These are phyloP conservation scores for Achaetomiella virescens DNA, from an alignment of 495 filamentous ascomycete genomes.

Conservation along the genomic window DNA sequence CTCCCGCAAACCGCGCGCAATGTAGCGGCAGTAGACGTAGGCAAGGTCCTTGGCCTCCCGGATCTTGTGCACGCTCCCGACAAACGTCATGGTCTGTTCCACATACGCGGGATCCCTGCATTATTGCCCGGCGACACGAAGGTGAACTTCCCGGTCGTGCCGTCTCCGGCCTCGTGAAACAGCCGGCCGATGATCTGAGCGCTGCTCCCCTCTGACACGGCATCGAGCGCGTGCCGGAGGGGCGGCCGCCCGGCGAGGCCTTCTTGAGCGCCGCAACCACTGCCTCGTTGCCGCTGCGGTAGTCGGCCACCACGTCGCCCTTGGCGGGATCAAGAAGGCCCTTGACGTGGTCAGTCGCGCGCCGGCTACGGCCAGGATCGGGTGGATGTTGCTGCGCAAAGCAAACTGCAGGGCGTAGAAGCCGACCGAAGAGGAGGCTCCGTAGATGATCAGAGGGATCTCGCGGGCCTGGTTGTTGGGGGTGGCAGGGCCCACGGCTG, in stretches of 20 bases:
- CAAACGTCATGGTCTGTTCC: conserved; percentile 32
- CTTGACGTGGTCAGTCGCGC: conserved; percentile 50
- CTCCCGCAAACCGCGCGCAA: conserved; percentile 47
- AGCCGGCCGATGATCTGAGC: conserved; percentile 41
- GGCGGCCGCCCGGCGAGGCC: background rate
- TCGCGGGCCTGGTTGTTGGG: conserved; percentile 24
- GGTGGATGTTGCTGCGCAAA: conserved; percentile 61
- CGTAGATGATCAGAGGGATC: conserved; percentile 53
- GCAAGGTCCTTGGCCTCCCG: conserved; percentile 53
- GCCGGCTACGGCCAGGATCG: conserved; percentile 62
- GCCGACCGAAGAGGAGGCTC: conserved; percentile 61
- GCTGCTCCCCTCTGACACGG: conserved; percentile 50
- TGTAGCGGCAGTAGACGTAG: conserved; percentile 47
- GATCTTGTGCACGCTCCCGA: conserved; percentile 48
- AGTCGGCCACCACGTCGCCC: conserved; percentile 68
- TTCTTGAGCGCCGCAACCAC: conserved; percentile 44
- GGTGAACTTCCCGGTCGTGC: conserved; percentile 42
- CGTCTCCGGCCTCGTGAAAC: conserved; percentile 40
- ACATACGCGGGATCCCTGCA: conserved; percentile 31
- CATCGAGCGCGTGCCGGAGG: conserved; percentile 51
- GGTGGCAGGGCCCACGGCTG: conserved; percentile 51
- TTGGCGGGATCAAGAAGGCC: conserved; percentile 54
- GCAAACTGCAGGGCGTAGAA: conserved; percentile 65
- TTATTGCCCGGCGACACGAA: conserved; percentile 45
- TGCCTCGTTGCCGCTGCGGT: conserved; percentile 54